Base-by-base conservation (phyloP, 768 basidiomycete species). In the Tylopilus subfusipes region DNA sequence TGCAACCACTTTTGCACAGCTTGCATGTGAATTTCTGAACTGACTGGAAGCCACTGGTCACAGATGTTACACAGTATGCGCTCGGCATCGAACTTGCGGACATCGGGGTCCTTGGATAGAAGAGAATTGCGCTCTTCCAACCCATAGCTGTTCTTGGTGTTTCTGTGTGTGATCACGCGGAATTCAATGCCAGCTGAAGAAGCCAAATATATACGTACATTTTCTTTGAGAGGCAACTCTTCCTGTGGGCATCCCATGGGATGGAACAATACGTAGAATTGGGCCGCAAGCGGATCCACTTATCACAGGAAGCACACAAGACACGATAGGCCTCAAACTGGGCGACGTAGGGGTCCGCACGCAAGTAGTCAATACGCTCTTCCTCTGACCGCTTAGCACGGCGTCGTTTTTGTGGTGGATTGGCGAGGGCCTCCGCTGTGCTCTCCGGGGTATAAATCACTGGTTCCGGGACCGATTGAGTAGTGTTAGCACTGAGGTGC, bases 201-300 rank as follows among this genome's bases (percentile, higher is more conserved):
- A 55, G 27, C 38, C 7, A 50, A 21, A 42, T 48, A 61, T 55
- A 36, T 40, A 36, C 84, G 56, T 65, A 86, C 88, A 82, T 79
- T 68, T 88, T 87, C 74, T 88, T 90, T 2, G 86, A 83, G 43
- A 91, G 71, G 70, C 88, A 90, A 65, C 86, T 88, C 73, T 89
- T 90, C 39, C 89, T 75, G 64, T 91, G 89, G 4, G 89, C 88
- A 65, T 90, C 88, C 89, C 89, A 91, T 0, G 89, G 89, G 50
- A 91, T 90, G n/a, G 84, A 86, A 63, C 89, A 92, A 62, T 90
- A 92, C 0, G 88, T 90, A 50, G 88, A 90, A 67, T 92, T 92
- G 42, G 88, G 88, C 9, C 89, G 79, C n/a, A 91, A 75, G 16
- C 90, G 79, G 58, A 91, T 90, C 89, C 89, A 91, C 67, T 89